Percentiles rank a stretch among this genome's conserved stretches.
Conservation (phyloP, 2,329 filamentous ascomycete species). For the Aspergillus persii region DNA sequence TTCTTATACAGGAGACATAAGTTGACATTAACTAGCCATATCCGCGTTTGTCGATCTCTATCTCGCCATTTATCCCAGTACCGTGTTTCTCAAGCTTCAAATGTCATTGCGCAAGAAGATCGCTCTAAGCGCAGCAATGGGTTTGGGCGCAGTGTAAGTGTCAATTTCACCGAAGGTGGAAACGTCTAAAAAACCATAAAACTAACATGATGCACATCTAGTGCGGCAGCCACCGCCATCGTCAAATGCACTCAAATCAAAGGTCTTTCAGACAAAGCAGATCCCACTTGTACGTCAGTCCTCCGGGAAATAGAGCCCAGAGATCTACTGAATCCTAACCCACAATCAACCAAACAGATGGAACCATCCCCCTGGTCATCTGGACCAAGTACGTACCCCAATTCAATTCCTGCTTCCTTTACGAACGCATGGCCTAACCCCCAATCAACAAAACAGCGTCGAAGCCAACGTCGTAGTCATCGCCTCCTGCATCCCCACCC, state of each 20-base stretch:
- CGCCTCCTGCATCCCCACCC: conserved; percentile 35
- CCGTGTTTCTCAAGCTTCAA: neutral
- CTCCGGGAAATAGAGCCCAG: neutral
- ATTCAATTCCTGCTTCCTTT: too few relatives aligned
- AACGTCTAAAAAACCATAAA: neutral
- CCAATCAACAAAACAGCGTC: conserved; percentile 16
- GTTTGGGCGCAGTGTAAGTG: conserved; percentile 27
- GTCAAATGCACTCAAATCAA: conserved; percentile 31
- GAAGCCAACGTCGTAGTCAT: conserved; percentile 34
- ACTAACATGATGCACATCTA: conserved; percentile 11
- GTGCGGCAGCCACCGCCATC: conserved; percentile 28
- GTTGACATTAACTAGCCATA: conserved; percentile 12
- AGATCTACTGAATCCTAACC: neutral
- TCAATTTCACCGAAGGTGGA: neutral
- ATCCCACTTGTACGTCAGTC: conserved; percentile 32
- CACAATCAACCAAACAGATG: conserved; percentile 12
- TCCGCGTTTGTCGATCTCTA: conserved; percentile 31
- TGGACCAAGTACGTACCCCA: conserved; percentile 43
- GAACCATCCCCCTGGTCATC: conserved; percentile 41
- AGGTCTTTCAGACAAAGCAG: conserved; percentile 22
- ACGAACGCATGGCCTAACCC: neutral
- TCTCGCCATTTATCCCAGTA: conserved; percentile 23
- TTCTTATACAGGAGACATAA: neutral
- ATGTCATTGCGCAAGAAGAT: conserved; percentile 11
- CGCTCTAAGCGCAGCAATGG: conserved; percentile 16